These are phyloP conservation scores for Calonectria ilicicola DNA, from an alignment of 2,329 filamentous ascomycete species.

Conservation along the genomic window DNA sequence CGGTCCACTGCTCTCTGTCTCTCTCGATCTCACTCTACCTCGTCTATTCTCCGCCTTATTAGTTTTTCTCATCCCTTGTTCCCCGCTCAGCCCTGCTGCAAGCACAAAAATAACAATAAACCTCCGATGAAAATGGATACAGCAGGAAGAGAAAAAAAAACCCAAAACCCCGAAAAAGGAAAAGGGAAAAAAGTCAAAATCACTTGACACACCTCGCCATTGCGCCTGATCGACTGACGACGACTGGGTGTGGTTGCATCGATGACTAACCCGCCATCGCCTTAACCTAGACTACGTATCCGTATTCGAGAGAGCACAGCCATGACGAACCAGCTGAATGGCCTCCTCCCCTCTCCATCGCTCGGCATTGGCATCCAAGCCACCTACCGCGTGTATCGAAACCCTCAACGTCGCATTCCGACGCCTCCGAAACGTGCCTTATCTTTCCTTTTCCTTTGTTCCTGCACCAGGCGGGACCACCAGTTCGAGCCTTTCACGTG, in stretches of 20 bases:
- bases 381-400: constrained; percentile 1
- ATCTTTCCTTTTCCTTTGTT: neutral
- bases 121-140: neutral
- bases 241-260: neutral
- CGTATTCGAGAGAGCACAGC: constrained; percentile 28
- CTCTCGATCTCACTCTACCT: neutral
- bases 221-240: constrained; percentile 16
- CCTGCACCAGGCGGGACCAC: neutral
- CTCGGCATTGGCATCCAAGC: constrained; percentile 10
- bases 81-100: neutral
- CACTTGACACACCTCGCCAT: neutral
- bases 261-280: neutral
- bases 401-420: neutral
- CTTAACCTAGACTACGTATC: neutral
- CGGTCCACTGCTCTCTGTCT: too few relatives aligned
- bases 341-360: neutral
- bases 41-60: neutral
- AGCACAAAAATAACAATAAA: neutral
- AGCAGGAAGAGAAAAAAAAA: neutral
- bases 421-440: neutral
- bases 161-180: neutral
- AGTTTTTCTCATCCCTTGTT: neutral
- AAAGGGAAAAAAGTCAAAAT: neutral
- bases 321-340: constrained; percentile 37
- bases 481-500: neutral